A percentile compares a stretch with the other conserved stretches of the same genome.
Evolutionary conservation across 139 green algal genomes (phyloP).

Genomic region (Pycnococcus provasolii): DNA sequence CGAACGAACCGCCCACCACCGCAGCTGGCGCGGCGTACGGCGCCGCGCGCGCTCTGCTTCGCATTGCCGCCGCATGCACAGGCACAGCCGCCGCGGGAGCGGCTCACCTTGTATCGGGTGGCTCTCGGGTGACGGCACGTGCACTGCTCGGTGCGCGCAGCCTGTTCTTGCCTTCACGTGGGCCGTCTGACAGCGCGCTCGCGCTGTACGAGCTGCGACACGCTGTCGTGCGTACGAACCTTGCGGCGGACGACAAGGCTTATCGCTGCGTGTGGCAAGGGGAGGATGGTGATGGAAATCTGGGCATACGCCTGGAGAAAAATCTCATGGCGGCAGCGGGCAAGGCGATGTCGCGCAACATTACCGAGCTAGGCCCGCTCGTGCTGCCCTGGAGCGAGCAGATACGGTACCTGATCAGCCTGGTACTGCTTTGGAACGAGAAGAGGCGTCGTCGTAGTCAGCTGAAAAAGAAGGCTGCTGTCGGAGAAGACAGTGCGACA

Average conservation of each 20-base stretch:
- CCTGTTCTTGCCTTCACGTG: no score
- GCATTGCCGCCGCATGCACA: no score
- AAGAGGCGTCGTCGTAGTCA: neutral
- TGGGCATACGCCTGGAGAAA: constrained; percentile 14
- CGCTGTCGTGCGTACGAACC: constrained; percentile 27
- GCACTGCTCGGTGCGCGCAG: no score
- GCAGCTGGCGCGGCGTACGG: neutral
- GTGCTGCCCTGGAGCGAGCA: constrained; percentile 20
- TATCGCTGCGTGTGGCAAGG: constrained; percentile 31
- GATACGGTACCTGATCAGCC: constrained; percentile 11
- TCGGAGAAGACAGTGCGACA: no score
- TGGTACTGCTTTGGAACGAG: neutral
- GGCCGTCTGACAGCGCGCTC: neutral
- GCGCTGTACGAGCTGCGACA: constrained; percentile 33
- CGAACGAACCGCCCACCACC: constrained; percentile 7
- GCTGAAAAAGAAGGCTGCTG: neutral
- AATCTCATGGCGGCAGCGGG: constrained; percentile 15
- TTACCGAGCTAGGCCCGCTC: constrained; percentile 14
- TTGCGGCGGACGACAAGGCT: constrained; percentile 31
- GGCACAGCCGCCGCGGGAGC: no score
- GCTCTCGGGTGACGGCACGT: no score
- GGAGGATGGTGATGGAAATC: constrained; percentile 15
- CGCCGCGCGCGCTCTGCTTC: no score
- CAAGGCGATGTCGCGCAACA: constrained; percentile 17
- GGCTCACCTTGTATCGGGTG: no score